Base-by-base conservation (phyloP, 331 rosid genomes). In the Malus hybrid region DNA sequence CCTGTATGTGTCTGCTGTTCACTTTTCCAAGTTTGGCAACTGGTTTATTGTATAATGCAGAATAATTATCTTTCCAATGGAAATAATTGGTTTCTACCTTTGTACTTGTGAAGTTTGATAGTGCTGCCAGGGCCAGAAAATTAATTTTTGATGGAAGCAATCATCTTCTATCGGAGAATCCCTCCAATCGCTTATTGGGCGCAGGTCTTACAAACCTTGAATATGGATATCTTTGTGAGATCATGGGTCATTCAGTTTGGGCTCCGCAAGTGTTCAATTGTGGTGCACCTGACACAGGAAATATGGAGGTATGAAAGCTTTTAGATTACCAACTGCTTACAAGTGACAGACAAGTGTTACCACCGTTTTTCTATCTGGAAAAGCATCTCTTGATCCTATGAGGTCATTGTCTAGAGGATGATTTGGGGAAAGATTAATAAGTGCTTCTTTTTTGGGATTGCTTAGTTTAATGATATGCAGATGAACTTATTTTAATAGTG, bases 201-300 rank as follows among this genome's bases (percentile, higher is more conserved):
- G 97, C 90, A 31, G 96, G 99, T 74, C 96, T 92, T 75, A 86
- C 99, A 76, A 95, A 95, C 81, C 97, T 95, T 75, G 99, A 95
- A 85, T 95, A 95, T 78, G 99, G 97, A 74, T 86, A 89, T 82
- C 96, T 95, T 64, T 95, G 99, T 84, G 97, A 95, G 90, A 83
- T 89, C 73, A 92, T 95, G 99, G 99, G 99, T 69, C 93, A 86
- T 71, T 95, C 97, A 42, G n/a, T 80, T 73, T 95, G 99, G 97
- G 97, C 99, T 70, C 99, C 97, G 10, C 99, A 89, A 80, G 84
- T 95, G 70, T 95, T 95, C 78, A 95, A 95, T 65, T 95, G 99
- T 75, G 89, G 90, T 34, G 87, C 97, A 54, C 99, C 99, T 44
- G 99, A 90, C 88, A 95, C 99, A 1, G 99, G 99, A 72, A 95